Conservation (phyloP, 2,329 filamentous ascomycete species). For the Fusarium tricinctum region DNA sequence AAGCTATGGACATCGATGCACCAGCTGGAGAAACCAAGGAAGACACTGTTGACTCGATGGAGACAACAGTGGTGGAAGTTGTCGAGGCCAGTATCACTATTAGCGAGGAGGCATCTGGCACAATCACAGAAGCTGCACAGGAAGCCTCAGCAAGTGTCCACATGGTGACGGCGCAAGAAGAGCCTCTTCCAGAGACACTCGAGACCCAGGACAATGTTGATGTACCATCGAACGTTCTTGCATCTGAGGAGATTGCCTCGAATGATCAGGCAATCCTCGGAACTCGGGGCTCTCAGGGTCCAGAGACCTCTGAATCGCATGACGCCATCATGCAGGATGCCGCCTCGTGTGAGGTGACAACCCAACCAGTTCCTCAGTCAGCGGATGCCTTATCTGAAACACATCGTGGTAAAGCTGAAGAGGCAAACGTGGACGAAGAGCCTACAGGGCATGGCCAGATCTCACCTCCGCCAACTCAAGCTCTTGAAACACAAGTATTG, state of each 20-base stretch:
- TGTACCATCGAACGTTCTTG: conserved; percentile 12
- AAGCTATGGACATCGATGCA: conserved; percentile 47
- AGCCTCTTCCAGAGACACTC: conserved; percentile 16
- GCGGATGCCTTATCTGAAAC: conserved; percentile 11
- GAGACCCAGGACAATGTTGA: conserved; percentile 24
- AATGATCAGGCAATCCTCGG: conserved; percentile 9
- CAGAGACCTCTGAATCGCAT: conserved; percentile 18
- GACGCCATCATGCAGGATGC: conserved; percentile 39
- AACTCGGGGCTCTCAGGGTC: conserved; percentile 12
- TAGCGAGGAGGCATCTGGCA: conserved; percentile 19
- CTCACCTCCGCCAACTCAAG: conserved; percentile 45
- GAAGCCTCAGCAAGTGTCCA: conserved; percentile 9
- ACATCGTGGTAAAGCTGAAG: conserved; percentile 5
- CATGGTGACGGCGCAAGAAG: conserved; percentile 15
- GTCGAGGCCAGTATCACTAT: conserved; percentile 27
- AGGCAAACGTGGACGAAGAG: conserved; percentile 22
- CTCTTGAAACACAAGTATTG: conserved; percentile 27
- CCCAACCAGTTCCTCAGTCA: conserved; percentile 11
- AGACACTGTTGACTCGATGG: conserved; percentile 5
- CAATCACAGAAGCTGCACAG: conserved; percentile 14
- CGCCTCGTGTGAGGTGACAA: conserved; percentile 16
- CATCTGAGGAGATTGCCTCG: conserved; percentile 4
- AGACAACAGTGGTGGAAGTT: conserved; percentile 15
- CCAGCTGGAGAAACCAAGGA: not conserved
- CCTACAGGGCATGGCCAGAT: conserved; percentile 35